Percentiles rank a stretch among this genome's conserved stretches.
These are phyloP conservation scores for Mycosphaerella arachidis DNA, from an alignment of 2,329 filamentous ascomycete species.

Conservation along the genomic window DNA sequence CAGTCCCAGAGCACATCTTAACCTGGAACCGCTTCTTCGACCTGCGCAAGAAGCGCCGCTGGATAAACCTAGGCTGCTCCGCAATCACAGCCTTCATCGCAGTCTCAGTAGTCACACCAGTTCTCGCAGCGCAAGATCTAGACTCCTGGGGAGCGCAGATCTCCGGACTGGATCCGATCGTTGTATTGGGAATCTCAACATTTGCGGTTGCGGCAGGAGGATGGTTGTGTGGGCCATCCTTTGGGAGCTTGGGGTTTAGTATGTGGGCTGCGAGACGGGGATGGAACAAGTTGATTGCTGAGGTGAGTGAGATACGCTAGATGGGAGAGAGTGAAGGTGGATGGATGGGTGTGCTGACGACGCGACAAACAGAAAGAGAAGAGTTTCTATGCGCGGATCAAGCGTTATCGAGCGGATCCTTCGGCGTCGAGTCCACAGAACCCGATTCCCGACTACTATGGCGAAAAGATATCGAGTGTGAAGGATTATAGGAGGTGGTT, in stretches of 20 bases:
- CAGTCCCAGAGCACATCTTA: slow-evolving; percentile 29
- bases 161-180: slow-evolving; percentile 80
- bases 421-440: slow-evolving; percentile 83
- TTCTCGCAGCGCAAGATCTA: slow-evolving; percentile 66
- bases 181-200: slow-evolving; percentile 77
- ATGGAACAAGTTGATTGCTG: slow-evolving; percentile 63
- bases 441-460: slow-evolving; percentile 95
- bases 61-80: slow-evolving; percentile 76
- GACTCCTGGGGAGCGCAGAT: slow-evolving; percentile 62
- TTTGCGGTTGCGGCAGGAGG: slow-evolving; percentile 73
- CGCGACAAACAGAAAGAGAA: slow-evolving; percentile 69
- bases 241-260: slow-evolving; percentile 78
- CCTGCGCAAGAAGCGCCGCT: slow-evolving; percentile 77
- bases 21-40: slow-evolving; percentile 90
- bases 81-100: slow-evolving; percentile 59
- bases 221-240: slow-evolving; percentile 79
- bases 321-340: neutral
- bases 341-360: slow-evolving; percentile 8
- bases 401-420: slow-evolving; percentile 87
- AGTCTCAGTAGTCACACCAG: slow-evolving; percentile 58
- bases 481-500: slow-evolving; percentile 89
- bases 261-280: slow-evolving; percentile 61
- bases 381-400: slow-evolving; percentile 87
- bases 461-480: slow-evolving; percentile 95
- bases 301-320: slow-evolving; percentile 44